Base-by-base conservation (phyloP, 768 basidiomycete species). In the Filobasidium wieringae region DNA sequence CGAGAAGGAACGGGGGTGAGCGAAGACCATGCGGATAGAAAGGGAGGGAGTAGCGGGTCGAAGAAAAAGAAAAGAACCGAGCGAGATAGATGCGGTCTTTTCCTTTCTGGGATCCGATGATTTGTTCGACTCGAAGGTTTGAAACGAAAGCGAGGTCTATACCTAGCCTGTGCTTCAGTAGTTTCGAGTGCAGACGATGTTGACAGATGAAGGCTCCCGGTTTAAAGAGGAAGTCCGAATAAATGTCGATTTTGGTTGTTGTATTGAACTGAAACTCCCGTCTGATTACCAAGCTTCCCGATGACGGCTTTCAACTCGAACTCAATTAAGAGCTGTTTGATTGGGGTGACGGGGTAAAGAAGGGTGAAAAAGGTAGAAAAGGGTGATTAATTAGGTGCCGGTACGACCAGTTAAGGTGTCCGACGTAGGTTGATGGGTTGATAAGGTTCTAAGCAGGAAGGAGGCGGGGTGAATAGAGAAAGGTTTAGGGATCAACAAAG, bases 371-470 rank as follows among this genome's bases (percentile, higher is more conserved):
- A 24, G 22, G 5, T 19, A 47, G 17, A 14, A 47, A 22, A 37
- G n/a, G n/a, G 36, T 9, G 36, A 9, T 37, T 37, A 37, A 37
- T 37, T 9, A 9, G 36, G 36, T 37, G 36, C 11, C 36, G 36
- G 36, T 47, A 47, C 43, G 24, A 47, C 43, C 43, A 47, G 29
- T 26, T 47, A 47, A 47, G 43, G 43, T 47, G 43, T 47, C 43
- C 43, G 43, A 17, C 43, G 24, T 14, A 27, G 14, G 43, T 47
- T 19, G 14, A 17, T 47, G 17, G 43, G 24, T 47, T 47, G 43
- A 47, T 24, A 22, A 11, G 43, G 43, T 19, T 47, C 11, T 14
- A 47, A 47, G 43, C 22, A 17, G 37, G 22, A 40, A 40, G 37
- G 37, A 22, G 15, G 15, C 37, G 17, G 37, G 37, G 37, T 40